Conservation (phyloP, 371 early-diverging fungal species). For the Fennellomyces sp. region DNA sequence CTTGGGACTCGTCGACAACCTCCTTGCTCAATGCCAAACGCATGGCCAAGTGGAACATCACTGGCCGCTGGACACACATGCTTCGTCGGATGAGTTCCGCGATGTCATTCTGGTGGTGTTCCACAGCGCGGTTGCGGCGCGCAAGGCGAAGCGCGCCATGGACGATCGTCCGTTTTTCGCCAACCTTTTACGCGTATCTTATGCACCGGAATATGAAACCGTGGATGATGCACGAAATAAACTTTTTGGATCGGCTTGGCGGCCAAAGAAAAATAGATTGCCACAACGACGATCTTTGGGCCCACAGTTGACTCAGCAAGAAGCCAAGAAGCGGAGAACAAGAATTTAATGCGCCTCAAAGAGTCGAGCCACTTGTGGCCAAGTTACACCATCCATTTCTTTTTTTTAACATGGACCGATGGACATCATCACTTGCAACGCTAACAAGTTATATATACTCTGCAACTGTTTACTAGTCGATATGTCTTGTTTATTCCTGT, state of each 20-base stretch:
- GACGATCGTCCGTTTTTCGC: constrained; percentile 51
- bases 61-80: constrained; percentile 34
- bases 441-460: too few relatives aligned
- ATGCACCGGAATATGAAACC: constrained; percentile 56
- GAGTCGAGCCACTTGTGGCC: too few relatives aligned
- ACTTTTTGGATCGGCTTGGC: constrained; percentile 40
- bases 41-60: constrained; percentile 40
- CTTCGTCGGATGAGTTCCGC: constrained; percentile 23
- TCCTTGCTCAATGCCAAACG: constrained; percentile 28
- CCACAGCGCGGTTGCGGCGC: constrained; percentile 26
- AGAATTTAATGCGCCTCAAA: too few relatives aligned
- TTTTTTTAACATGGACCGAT: too few relatives aligned
- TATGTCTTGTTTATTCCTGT: too few relatives aligned
- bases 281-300: too few relatives aligned
- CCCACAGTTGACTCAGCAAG: too few relatives aligned
- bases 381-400: too few relatives aligned
- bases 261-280: too few relatives aligned
- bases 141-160: constrained; percentile 43
- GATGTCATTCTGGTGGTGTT: constrained; percentile 44
- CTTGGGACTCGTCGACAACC: constrained; percentile 31
- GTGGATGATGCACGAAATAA: constrained; percentile 51
- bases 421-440: too few relatives aligned
- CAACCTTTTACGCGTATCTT: constrained; percentile 39
- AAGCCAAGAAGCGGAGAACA: too few relatives aligned
- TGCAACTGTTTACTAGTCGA: too few relatives aligned